Evolutionary conservation across 176 grass and related monocot genomes (phyloP).

Genomic region (Oryza glaberrima): DNA sequence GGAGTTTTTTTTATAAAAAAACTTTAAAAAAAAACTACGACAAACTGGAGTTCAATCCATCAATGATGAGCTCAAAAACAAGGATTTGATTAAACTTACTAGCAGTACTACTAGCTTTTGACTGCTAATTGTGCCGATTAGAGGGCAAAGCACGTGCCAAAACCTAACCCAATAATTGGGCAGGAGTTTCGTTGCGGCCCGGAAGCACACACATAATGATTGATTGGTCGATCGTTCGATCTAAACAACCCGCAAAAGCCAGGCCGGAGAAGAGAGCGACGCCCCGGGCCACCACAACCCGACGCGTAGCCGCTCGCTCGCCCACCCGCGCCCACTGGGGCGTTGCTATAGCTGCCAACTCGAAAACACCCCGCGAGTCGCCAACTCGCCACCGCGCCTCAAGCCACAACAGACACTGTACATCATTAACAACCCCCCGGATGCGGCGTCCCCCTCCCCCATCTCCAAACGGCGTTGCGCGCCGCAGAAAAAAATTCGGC

Average conservation of each 20-base stretch:
- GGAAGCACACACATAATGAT: neutral
- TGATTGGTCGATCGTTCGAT: neutral
- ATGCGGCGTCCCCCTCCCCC: neutral
- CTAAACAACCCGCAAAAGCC: neutral
- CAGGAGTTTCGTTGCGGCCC: neutral
- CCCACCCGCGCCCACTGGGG: neutral
- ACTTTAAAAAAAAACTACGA: neutral
- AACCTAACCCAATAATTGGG: slow-evolving; percentile 16
- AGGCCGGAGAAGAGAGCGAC: neutral
- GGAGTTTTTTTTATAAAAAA: too few species aligned
- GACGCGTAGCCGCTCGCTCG: neutral
- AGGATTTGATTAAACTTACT: neutral
- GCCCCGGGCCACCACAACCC: neutral
- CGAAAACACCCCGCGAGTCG: neutral
- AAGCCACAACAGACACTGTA: neutral
- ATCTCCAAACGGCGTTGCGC: neutral
- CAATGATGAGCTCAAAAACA: neutral
- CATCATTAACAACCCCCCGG: neutral
- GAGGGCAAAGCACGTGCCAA: neutral
- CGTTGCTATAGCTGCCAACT: too few species aligned
- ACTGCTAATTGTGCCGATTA: neutral
- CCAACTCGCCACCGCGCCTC: neutral
- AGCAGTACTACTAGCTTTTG: neutral
- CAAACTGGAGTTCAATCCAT: neutral
- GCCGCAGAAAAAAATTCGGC: neutral